Evolutionary conservation across 352 stramenopile genomes (phyloP).

Genomic region (Phytophthora sansomeana): DNA sequence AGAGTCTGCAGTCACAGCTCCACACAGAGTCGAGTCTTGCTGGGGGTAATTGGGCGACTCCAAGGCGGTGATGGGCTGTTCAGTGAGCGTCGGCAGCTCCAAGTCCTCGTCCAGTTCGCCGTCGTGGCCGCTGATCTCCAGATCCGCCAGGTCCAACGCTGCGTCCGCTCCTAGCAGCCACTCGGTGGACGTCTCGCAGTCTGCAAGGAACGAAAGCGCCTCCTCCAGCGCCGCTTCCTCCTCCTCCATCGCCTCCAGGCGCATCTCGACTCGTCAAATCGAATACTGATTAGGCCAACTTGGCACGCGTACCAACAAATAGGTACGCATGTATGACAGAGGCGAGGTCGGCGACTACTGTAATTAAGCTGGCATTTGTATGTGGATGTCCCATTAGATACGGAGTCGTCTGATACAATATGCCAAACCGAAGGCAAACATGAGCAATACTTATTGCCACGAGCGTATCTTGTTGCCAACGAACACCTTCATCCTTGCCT

Average conservation of each 20-base stretch:
- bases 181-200: conserved; percentile 47
- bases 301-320: neutral
- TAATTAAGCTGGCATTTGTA: neutral
- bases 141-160: conserved; percentile 20
- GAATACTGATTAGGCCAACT: conserved; percentile 10
- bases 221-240: conserved; percentile 43
- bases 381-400: neutral
- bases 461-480: neutral
- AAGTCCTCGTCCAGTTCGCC: conserved; percentile 21
- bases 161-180: conserved; percentile 36
- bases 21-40: neutral
- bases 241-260: conserved; percentile 18
- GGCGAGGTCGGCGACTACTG: conserved; percentile 2
- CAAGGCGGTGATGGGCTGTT: conserved; percentile 21
- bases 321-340: conserved; percentile 1
- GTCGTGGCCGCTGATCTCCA: conserved; percentile 5
- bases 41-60: neutral
- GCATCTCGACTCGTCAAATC: conserved; percentile 2
- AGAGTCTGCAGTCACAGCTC: neutral
- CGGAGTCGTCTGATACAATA: neutral
- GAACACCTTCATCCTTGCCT: neutral
- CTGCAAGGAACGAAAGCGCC: conserved; percentile 47
- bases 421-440: neutral
- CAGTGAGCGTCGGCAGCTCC: conserved; percentile 35
- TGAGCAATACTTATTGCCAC: neutral